phyloP scores from a whole-genome alignment of 129 eudicot genomes.

The Escallonia herrerae region DNA sequence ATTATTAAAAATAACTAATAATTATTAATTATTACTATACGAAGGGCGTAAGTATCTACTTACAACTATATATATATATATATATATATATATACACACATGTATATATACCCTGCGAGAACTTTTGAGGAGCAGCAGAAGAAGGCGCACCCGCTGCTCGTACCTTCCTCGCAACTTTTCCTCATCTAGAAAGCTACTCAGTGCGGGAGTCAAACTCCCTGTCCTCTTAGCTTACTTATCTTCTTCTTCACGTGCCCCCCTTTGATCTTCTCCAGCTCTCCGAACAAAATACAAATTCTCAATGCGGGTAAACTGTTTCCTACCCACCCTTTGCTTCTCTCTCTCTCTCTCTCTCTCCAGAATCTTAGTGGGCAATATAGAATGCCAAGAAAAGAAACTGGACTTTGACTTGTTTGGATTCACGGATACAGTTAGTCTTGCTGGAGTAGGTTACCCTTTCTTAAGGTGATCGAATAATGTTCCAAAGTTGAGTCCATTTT shows the following conservation, averaged over 20 bases:
- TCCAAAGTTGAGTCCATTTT: too few relatives aligned
- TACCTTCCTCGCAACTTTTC: not conserved
- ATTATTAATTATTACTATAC: too few relatives aligned
- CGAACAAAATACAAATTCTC: constrained; percentile 1
- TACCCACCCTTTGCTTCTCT: not conserved
- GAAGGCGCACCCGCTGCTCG: too few relatives aligned
- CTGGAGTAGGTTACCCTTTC: not conserved
- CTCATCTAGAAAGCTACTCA: not conserved
- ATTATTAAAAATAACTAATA: too few relatives aligned
- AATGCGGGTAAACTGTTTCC: constrained; percentile 19
- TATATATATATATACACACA: too few relatives aligned
- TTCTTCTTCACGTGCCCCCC: not conserved
- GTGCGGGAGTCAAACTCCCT: not conserved
- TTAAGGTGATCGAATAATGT: too few relatives aligned
- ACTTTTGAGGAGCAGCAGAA: too few relatives aligned
- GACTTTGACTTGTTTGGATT: too few relatives aligned
- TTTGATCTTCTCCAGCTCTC: not conserved
- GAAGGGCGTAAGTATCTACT: too few relatives aligned
- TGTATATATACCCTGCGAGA: too few relatives aligned
- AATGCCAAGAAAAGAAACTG: not conserved
- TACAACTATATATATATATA: too few relatives aligned
- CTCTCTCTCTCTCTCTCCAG: too few relatives aligned
- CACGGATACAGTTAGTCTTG: not conserved
- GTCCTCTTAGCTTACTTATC: not conserved
- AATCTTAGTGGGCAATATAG: not conserved